A percentile compares a stretch with the other conserved stretches of the same genome.
Evolutionary conservation across 768 basidiomycete genomes (phyloP).

Genomic region (Pulveroboletus sp.): DNA sequence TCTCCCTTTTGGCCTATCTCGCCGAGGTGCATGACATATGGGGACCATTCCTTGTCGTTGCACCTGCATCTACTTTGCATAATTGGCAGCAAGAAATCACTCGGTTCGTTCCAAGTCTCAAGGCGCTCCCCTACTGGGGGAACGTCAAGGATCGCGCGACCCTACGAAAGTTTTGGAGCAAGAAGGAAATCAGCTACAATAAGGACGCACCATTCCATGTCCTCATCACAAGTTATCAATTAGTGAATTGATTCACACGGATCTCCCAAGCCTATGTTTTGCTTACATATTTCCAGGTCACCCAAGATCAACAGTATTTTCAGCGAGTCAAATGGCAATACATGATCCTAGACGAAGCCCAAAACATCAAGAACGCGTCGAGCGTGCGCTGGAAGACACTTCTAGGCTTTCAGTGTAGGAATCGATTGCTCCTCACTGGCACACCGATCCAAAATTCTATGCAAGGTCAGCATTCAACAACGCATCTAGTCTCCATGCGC

Average conservation of each 20-base stretch:
- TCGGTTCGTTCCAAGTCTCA: conserved; percentile 89
- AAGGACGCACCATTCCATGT: conserved; percentile 96
- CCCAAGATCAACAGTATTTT: conserved; percentile 97
- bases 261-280: not conserved
- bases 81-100: conserved; percentile 99
- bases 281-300: conserved; percentile 51
- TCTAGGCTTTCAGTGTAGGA: conserved; percentile 92
- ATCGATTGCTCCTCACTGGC: conserved; percentile 90
- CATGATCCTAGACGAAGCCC: conserved; percentile 99
- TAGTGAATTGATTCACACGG: conserved; percentile 47
- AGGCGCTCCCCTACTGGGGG: conserved; percentile 98
- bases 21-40: conserved; percentile 98
- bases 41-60: conserved; percentile 98
- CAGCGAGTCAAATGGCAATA: conserved; percentile 99
- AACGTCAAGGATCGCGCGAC: conserved; percentile 94
- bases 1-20: conserved; percentile 91
- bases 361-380: conserved; percentile 98
- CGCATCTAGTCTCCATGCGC: not conserved
- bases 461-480: conserved; percentile 65
- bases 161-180: conserved; percentile 95
- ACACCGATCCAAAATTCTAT: conserved; percentile 99
- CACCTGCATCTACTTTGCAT: conserved; percentile 94
- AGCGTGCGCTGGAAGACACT: conserved; percentile 97
- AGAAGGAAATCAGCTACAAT: conserved; percentile 93
- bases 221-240: conserved; percentile 93